phyloP scores from a whole-genome alignment of 163 green algal genomes.

The Botryococcus braunii region DNA sequence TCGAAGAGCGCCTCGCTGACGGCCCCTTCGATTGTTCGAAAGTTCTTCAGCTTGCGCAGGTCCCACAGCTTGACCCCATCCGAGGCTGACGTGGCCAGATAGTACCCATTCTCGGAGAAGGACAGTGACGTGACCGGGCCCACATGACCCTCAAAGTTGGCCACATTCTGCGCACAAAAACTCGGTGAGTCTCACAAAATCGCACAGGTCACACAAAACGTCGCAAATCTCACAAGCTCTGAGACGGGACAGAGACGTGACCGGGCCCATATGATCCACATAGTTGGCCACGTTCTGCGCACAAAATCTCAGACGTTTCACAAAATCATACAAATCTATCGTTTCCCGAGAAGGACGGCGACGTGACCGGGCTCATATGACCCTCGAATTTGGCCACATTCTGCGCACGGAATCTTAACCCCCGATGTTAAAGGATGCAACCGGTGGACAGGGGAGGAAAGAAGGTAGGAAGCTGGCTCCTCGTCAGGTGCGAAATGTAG shows the following conservation, averaged over 20 bases:
- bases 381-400: conserved; percentile 71
- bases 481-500: too few species aligned
- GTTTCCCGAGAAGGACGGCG: conserved; percentile 90
- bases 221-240: too few species aligned
- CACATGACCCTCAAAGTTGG: conserved; percentile 67
- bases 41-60: conserved; percentile 87
- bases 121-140: conserved; percentile 51
- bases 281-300: conserved; percentile 70
- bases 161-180: conserved; percentile 40
- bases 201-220: neutral
- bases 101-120: conserved; percentile 97
- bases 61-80: conserved; percentile 96
- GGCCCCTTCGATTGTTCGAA: conserved; percentile 46
- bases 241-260: conserved; percentile 54
- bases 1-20: conserved; percentile 60
- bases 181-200: neutral
- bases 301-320: too few species aligned
- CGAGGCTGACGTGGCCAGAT: conserved; percentile 68
- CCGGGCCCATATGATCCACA: conserved; percentile 50
- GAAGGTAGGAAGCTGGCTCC: neutral
- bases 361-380: conserved; percentile 46
- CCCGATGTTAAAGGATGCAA: too few species aligned
- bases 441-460: neutral
- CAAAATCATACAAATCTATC: too few species aligned
- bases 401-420: too few species aligned